Conservation (phyloP, 2,329 filamentous ascomycete species). For the Didymella keratinophila region DNA sequence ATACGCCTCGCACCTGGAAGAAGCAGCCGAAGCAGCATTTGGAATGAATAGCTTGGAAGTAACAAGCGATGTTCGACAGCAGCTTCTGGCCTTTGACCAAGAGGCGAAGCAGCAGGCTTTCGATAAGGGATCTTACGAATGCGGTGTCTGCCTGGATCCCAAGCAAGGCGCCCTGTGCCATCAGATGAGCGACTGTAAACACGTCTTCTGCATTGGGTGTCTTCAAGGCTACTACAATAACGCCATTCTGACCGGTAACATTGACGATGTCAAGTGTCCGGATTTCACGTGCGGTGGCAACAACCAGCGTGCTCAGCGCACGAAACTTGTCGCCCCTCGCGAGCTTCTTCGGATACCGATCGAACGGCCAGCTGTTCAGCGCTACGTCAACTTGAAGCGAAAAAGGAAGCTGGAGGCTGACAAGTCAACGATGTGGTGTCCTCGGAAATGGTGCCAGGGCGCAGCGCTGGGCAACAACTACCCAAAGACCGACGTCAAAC, state of each 20-base stretch:
- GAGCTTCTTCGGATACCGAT: constrained; percentile 6
- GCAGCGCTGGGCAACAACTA: background rate
- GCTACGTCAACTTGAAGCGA: constrained; percentile 14
- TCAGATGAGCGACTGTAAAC: background rate
- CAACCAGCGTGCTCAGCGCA: background rate
- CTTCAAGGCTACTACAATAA: constrained; percentile 10
- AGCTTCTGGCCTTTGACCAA: background rate
- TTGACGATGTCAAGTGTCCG: constrained; percentile 2
- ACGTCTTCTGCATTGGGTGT: constrained; percentile 13
- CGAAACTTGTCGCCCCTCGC: background rate
- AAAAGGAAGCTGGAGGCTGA: constrained; percentile 4
- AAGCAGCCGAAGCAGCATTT: background rate
- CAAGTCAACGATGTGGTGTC: constrained; percentile 2
- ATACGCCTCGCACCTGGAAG: background rate
- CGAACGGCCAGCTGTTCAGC: constrained; percentile 1
- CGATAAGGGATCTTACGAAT: background rate
- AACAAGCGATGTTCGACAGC: background rate
- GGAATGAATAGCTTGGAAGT: background rate
- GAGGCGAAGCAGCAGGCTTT: background rate
- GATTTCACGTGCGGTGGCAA: background rate
- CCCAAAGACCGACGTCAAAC: background rate
- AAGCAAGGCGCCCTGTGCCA: background rate
- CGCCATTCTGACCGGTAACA: constrained; percentile 5
- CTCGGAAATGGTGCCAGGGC: constrained; percentile 9
- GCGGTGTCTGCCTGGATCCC: constrained; percentile 5